These are phyloP conservation scores for Acacia melanoxylon DNA, from an alignment of 306 rosid genomes.

Conservation along the genomic window DNA sequence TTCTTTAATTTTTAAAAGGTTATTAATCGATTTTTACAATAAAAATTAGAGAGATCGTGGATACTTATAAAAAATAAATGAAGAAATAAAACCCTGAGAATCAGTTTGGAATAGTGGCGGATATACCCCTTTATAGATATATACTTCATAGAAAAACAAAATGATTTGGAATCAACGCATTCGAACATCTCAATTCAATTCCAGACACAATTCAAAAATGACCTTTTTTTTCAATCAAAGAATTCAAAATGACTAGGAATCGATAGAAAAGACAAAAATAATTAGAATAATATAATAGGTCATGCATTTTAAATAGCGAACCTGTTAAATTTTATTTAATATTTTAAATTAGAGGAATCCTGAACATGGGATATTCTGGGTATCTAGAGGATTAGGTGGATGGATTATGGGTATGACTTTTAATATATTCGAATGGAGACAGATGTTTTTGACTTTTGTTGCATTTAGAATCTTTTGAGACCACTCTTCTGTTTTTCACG, in stretches of 20 bases:
- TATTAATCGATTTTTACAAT: too few species aligned
- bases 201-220: neutral
- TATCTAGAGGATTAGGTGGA: neutral
- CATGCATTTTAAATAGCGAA: neutral
- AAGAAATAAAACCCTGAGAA: neutral
- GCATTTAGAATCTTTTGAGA: constrained; percentile 31
- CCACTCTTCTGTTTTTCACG: constrained; percentile 24
- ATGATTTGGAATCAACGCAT: neutral
- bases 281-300: neutral
- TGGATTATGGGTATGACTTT: neutral
- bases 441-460: constrained; percentile 22
- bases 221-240: too few species aligned
- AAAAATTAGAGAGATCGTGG: neutral
- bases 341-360: neutral
- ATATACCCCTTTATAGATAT: neutral
- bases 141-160: neutral
- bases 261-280: neutral
- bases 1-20: too few species aligned
- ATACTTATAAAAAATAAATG: too few species aligned
- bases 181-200: neutral
- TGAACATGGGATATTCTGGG: constrained; percentile 29
- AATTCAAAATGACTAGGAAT: neutral
- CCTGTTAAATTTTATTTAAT: neutral
- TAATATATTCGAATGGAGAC: constrained; percentile 4
- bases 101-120: neutral